Percentiles rank a stretch among this genome's conserved stretches.
phyloP scores from a whole-genome alignment of 345 rosid species.

The Iberis pinnata region DNA sequence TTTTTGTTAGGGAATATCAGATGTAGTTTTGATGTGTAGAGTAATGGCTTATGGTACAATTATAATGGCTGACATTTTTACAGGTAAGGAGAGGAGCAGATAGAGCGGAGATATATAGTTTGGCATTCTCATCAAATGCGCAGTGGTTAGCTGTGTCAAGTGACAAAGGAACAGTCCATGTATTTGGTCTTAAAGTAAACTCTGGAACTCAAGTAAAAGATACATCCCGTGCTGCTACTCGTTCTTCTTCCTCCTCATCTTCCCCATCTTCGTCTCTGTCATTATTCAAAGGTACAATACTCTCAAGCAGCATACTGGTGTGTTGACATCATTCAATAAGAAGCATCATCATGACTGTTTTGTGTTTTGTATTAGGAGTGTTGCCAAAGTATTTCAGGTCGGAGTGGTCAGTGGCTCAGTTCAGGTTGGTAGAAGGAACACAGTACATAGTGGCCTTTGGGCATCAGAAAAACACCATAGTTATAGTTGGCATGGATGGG shows the following conservation, averaged over 20 bases:
- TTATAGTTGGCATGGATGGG: conserved; percentile 92
- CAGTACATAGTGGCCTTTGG: conserved; percentile 86
- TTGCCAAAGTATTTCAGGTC: conserved; percentile 95
- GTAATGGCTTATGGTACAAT: conserved; percentile 6
- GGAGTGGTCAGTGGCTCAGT: conserved; percentile 96
- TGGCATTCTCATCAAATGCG: conserved; percentile 84
- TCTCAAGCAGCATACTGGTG: too few species aligned
- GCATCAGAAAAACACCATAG: conserved; percentile 76
- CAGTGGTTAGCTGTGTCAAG: conserved; percentile 96
- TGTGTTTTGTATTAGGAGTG: conserved; percentile 48
- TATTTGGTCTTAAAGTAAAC: conserved; percentile 77
- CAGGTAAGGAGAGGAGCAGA: conserved; percentile 98
- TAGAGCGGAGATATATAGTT: conserved; percentile 91
- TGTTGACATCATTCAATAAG: too few species aligned
- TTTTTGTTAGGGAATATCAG: neutral
- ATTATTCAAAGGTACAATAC: conserved; percentile 69
- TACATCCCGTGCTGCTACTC: conserved; percentile 31
- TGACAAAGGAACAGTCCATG: conserved; percentile 97
- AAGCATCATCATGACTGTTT: neutral
- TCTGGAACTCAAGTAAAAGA: conserved; percentile 50
- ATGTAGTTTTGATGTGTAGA: neutral
- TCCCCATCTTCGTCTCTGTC: conserved; percentile 47
- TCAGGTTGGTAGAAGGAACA: conserved; percentile 77
- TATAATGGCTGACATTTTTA: conserved; percentile 5
- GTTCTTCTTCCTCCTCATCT: conserved; percentile 29